Base-by-base conservation (phyloP, 2,329 filamentous ascomycete species). In the Sporothrix sp. region DNA sequence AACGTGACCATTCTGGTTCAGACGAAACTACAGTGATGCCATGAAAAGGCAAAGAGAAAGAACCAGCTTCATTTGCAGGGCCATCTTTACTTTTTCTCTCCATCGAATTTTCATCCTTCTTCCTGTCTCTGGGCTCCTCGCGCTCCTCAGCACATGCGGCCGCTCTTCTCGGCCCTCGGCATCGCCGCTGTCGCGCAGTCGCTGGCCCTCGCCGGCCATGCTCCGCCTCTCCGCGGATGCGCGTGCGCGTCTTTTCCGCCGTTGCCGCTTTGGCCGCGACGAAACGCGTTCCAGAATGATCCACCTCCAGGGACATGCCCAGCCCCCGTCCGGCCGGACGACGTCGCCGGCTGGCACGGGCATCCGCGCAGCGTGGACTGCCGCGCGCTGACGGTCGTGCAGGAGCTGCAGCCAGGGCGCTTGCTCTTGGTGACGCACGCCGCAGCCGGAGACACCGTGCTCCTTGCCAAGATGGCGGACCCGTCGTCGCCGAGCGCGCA, bases 401-500 rank as follows among this genome's bases (percentile, higher is more conserved):
- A 18, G 18, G 20, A 30, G 4, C 42, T 56, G 6, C 56, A 58
- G 43, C 47, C 43, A 3, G 53, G 44, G 3, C 52, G 56, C 13
- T 32, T 58, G 20, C 49, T 52, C 13, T 23, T 58, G 13, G 49
- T 52, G 10, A 47, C 18, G 2, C 54, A 58, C 11, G 20, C 49
- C 0, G 49, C 46, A 20, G 5, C 10, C 10, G 5, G 25, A 6
- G 25, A 28, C 25, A 10, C 5, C 25, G 25, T 52, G 1, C 48
- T 54, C 28, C 13, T 58, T 13, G 27, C 52, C 40, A 58, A 58
- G 28, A 42, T 52, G 37, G 53, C 52, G 1, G 36, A 37, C 6
- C 7, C 5, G 27, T 20, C 23, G 36, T 4, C n/a, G 11, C 10
- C 10, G 14, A 20, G 40, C 6, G 7, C 8, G 10, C 10, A 14